A percentile compares a stretch with the other conserved stretches of the same genome.
Conservation (phyloP, 139 green algal species). For the Chlorella sorokiniana region DNA sequence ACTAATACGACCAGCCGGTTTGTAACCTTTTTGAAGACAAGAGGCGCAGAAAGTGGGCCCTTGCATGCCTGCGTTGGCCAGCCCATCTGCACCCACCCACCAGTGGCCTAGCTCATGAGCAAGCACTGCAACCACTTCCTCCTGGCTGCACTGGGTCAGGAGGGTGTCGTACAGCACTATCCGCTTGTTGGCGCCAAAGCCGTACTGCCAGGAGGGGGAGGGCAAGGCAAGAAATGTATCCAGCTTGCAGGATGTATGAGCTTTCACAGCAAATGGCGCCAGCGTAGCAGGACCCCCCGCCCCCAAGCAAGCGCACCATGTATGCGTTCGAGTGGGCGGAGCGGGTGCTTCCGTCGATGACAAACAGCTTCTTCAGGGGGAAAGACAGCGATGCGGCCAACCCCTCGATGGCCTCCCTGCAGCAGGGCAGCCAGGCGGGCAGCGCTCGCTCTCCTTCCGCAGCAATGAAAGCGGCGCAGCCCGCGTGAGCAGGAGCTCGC, state of each 20-base stretch:
- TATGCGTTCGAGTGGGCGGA: constrained; percentile 87
- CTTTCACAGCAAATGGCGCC: not conserved
- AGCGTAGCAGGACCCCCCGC: not conserved
- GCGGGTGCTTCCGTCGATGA: constrained; percentile 59
- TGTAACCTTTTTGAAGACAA: no score
- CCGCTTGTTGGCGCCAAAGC: constrained; percentile 92
- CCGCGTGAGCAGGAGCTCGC: no score
- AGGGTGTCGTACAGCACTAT: constrained; percentile 94
- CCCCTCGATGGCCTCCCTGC: constrained; percentile 65
- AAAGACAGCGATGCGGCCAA: constrained; percentile 75
- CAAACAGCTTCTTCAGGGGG: constrained; percentile 83
- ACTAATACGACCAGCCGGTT: no score
- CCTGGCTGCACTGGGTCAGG: constrained; percentile 69
- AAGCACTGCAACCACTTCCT: constrained; percentile 88
- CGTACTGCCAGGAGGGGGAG: constrained; percentile 54
- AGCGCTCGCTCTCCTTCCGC: not conserved
- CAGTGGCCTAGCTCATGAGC: constrained; percentile 80
- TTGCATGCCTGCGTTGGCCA: not conserved
- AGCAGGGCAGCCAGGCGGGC: not conserved
- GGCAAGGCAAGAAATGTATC: not conserved
- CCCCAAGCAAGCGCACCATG: constrained; percentile 46
- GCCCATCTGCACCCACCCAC: not conserved
- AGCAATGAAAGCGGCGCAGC: not conserved
- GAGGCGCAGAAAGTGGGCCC: not conserved
- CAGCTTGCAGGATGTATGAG: not conserved